These are phyloP conservation scores for Kazachstania taianensis DNA, from an alignment of 805 yeast genomes.

Conservation along the genomic window DNA sequence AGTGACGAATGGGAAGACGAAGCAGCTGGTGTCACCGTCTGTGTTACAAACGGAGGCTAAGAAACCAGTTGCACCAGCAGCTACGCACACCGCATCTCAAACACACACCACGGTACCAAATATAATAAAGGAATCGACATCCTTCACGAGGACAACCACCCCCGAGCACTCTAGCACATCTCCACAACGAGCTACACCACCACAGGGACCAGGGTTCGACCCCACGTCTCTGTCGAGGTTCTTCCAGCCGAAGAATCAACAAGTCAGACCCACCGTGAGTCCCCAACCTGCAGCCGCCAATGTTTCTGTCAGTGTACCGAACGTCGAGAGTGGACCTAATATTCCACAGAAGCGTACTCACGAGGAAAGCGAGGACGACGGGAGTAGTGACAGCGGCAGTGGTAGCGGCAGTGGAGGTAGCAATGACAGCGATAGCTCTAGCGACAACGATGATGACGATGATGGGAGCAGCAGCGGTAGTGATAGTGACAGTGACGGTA, in stretches of 20 bases:
- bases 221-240: slow-evolving; percentile 29
- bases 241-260: slow-evolving; percentile 28
- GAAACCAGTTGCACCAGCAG: not conserved
- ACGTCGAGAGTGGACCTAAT: no score
- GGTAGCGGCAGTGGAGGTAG: slow-evolving; percentile 1
- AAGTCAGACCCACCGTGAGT: slow-evolving; percentile 6
- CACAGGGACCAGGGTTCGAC: slow-evolving; percentile 16
- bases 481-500: slow-evolving; percentile 32
- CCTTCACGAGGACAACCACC: not conserved
- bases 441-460: slow-evolving; percentile 1
- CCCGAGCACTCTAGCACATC: not conserved
- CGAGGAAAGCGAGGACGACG: slow-evolving; percentile 4
- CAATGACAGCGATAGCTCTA: slow-evolving; percentile 2
- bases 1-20: slow-evolving; percentile 45
- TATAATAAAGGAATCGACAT: not conserved
- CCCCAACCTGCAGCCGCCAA: slow-evolving; percentile 7
- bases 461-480: slow-evolving; percentile 1
- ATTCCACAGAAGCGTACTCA: slow-evolving; percentile 18
- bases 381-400: not conserved
- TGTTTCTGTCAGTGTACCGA: no score
- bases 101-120: not conserved
- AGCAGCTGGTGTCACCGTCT: slow-evolving; percentile 27
- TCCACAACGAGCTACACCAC: not conserved
- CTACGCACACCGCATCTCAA: not conserved
- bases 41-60: slow-evolving; percentile 3